Conservation (phyloP, 2,329 filamentous ascomycete species). For the Diplodia corticola region DNA sequence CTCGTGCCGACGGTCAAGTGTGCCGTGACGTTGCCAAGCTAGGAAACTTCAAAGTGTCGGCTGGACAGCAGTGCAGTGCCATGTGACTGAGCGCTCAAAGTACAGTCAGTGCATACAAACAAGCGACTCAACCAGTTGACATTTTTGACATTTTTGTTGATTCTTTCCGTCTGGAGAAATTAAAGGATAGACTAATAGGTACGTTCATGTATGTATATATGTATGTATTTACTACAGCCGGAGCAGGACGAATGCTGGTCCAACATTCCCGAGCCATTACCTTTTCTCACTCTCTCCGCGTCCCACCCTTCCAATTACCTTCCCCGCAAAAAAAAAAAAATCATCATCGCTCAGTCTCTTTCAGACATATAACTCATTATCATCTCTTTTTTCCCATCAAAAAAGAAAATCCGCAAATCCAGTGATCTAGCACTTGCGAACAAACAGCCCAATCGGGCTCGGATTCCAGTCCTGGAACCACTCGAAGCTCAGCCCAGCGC, state of each 20-base stretch:
- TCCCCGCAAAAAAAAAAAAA: background rate
- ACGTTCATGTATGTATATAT: no score
- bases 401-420: no score
- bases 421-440: slow-evolving; percentile 24
- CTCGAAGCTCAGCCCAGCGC: slow-evolving; percentile 51
- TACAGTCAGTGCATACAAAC: no score
- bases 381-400: background rate
- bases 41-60: background rate
- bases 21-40: background rate
- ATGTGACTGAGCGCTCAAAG: background rate
- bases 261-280: background rate
- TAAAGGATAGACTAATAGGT: background rate
- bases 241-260: background rate
- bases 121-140: no score
- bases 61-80: background rate
- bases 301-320: background rate
- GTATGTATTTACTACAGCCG: background rate
- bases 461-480: slow-evolving; percentile 68
- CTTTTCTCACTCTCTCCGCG: background rate
- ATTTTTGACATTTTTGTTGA: background rate
- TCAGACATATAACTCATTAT: background rate
- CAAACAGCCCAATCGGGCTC: slow-evolving; percentile 42
- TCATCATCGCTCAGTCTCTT: no score
- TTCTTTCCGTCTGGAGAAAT: background rate
- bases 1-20: no score